A percentile compares a stretch with the other conserved stretches of the same genome.
Evolutionary conservation across 169 alveolate species (phyloP).

Genomic region (Miamiensis avidus): DNA sequence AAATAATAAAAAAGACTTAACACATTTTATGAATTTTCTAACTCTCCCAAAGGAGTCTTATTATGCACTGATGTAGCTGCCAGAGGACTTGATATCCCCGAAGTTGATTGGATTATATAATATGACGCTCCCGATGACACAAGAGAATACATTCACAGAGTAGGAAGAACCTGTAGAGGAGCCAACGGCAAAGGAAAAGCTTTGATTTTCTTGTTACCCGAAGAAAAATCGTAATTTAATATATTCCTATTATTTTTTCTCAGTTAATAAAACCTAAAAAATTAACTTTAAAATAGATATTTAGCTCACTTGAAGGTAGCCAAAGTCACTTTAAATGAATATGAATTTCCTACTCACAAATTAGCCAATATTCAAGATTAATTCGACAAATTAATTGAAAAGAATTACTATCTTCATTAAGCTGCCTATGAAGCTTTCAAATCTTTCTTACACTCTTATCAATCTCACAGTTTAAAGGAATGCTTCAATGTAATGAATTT

Average conservation of each 20-base stretch:
- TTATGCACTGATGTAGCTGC: slow-evolving; percentile 99
- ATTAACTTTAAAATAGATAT: slow-evolving; percentile 66
- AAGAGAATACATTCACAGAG: slow-evolving; percentile 99
- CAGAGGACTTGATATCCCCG: slow-evolving; percentile 99
- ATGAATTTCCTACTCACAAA: slow-evolving; percentile 95
- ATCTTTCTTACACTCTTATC: slow-evolving; percentile 94
- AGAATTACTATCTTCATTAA: slow-evolving; percentile 95
- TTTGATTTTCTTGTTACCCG: slow-evolving; percentile 96
- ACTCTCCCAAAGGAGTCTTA: slow-evolving; percentile 93
- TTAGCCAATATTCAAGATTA: slow-evolving; percentile 96
- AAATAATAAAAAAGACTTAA: slow-evolving; percentile 95
- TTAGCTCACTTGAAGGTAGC: slow-evolving; percentile 91
- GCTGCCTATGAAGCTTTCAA: slow-evolving; percentile 98
- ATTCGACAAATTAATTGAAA: slow-evolving; percentile 96
- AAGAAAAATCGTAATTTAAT: slow-evolving; percentile 77
- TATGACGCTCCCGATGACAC: slow-evolving; percentile 99
- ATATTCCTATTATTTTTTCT: too few species aligned
- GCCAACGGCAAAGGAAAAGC: slow-evolving; percentile 96
- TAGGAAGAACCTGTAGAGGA: slow-evolving; percentile 99
- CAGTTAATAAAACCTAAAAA: neutral
- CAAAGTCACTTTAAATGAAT: slow-evolving; percentile 95
- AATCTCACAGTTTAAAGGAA: slow-evolving; percentile 95
- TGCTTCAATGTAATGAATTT: slow-evolving; percentile 95
- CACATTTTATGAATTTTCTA: slow-evolving; percentile 95
- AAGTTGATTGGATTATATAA: slow-evolving; percentile 99